Evolutionary conservation across 352 stramenopile species (phyloP).

Genomic region (Pythium angustatum): DNA sequence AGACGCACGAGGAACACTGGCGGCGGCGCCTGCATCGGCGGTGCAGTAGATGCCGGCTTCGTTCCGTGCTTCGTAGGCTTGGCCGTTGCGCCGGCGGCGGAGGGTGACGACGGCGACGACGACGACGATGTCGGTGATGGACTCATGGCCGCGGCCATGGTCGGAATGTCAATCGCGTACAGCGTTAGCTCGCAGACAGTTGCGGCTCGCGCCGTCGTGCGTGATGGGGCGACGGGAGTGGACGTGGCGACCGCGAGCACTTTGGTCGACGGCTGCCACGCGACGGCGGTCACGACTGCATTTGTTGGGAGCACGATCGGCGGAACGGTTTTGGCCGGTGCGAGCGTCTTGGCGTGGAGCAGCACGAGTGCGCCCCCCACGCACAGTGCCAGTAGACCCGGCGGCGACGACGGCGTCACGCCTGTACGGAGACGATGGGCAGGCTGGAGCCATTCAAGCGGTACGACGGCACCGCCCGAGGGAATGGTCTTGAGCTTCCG

Average conservation of each 20-base stretch:
- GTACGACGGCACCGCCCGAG: slow-evolving; percentile 7
- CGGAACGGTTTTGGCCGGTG: slow-evolving; percentile 9
- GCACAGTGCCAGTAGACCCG: slow-evolving; percentile 3
- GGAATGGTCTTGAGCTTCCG: slow-evolving; percentile 35
- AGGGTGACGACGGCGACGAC: background rate
- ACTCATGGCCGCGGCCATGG: background rate
- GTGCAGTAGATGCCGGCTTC: background rate
- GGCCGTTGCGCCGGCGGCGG: background rate
- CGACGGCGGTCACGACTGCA: background rate
- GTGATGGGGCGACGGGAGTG: background rate
- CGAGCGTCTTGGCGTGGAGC: slow-evolving; percentile 14
- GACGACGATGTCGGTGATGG: background rate
- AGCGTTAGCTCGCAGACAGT: background rate
- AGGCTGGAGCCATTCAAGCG: background rate
- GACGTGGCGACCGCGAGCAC: slow-evolving; percentile 16
- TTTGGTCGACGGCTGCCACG: slow-evolving; percentile 19
- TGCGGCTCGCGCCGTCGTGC: background rate
- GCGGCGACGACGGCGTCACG: background rate
- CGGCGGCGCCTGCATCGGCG: background rate
- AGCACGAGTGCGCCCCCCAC: slow-evolving; percentile 10
- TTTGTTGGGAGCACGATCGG: background rate
- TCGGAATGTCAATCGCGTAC: slow-evolving; percentile 1
- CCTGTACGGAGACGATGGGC: no score
- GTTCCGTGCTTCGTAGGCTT: background rate
- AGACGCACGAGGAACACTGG: slow-evolving; percentile 13